Evolutionary conservation across 176 grass and related monocot species (phyloP).

Genomic region (Hordeum marinum): DNA sequence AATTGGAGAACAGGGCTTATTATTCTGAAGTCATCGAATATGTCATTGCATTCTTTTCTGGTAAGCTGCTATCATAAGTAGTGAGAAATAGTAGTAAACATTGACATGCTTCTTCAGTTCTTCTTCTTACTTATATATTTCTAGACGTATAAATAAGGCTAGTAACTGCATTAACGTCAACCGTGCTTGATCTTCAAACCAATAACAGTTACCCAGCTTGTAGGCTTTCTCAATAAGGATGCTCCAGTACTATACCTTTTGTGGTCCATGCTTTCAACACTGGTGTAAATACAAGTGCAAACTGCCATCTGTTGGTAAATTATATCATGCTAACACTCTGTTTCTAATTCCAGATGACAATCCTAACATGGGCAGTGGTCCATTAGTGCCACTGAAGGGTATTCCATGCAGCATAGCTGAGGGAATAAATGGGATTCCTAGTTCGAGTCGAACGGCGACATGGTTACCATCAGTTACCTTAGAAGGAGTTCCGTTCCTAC

Average conservation of each 20-base stretch:
- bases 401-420: slow-evolving; percentile 43
- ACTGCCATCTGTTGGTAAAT: neutral
- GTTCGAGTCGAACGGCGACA: slow-evolving; percentile 43
- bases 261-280: neutral
- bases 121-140: slow-evolving; percentile 22
- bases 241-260: neutral
- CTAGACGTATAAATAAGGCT: neutral
- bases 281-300: neutral
- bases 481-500: slow-evolving; percentile 42
- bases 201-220: neutral
- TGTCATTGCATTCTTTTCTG: slow-evolving; percentile 71
- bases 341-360: slow-evolving; percentile 51
- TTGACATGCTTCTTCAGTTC: slow-evolving; percentile 4
- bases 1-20: slow-evolving; percentile 53
- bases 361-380: slow-evolving; percentile 31
- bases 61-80: slow-evolving; percentile 48
- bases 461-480: slow-evolving; percentile 44
- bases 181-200: neutral
- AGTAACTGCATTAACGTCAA: neutral
- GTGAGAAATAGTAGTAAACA: neutral
- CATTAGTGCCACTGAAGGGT: slow-evolving; percentile 45
- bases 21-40: slow-evolving; percentile 63
- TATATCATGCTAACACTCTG: neutral
- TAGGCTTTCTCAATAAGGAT: slow-evolving; percentile 4
- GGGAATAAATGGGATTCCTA: slow-evolving; percentile 44